Conservation (phyloP, 257 asterid genomes). For the Gentiana straminea region DNA sequence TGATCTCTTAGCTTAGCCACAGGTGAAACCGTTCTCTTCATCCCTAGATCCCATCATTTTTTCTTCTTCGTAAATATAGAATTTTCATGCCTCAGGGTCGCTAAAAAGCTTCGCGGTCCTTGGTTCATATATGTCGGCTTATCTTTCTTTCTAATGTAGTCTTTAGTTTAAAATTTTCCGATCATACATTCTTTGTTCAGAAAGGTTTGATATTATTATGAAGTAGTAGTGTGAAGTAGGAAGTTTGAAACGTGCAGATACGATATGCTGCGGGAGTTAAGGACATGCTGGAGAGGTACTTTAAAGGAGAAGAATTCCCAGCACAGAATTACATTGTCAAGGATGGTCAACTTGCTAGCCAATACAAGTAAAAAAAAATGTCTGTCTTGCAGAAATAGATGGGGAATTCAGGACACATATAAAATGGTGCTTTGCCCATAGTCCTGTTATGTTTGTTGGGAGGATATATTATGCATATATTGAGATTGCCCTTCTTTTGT, state of each 20-base stretch:
- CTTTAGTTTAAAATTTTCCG: too few relatives aligned
- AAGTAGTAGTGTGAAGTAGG: background rate
- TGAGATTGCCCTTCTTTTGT: background rate
- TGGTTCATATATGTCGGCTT: too few relatives aligned
- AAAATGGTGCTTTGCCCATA: background rate
- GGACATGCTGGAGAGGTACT: constrained; percentile 93
- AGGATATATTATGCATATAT: constrained; percentile 1
- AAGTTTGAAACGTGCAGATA: constrained; percentile 32
- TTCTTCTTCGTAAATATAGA: too few relatives aligned
- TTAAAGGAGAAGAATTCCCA: constrained; percentile 95
- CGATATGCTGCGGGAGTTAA: constrained; percentile 88
- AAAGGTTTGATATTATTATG: background rate
- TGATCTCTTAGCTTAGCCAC: too few relatives aligned
- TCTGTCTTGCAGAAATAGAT: too few relatives aligned
- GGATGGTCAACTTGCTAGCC: constrained; percentile 94
- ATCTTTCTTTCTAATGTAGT: too few relatives aligned
- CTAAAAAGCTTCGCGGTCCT: too few relatives aligned
- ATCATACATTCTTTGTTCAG: background rate
- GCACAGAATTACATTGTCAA: constrained; percentile 81
- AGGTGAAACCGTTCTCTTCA: too few relatives aligned
- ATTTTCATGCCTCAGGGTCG: too few relatives aligned
- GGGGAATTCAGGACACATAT: too few relatives aligned
- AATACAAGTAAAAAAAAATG: constrained; percentile 44
- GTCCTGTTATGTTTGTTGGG: background rate
- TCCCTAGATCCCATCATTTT: too few relatives aligned